These are phyloP conservation scores for Zostera marina DNA, from an alignment of 116 monocot genomes.

Conservation along the genomic window DNA sequence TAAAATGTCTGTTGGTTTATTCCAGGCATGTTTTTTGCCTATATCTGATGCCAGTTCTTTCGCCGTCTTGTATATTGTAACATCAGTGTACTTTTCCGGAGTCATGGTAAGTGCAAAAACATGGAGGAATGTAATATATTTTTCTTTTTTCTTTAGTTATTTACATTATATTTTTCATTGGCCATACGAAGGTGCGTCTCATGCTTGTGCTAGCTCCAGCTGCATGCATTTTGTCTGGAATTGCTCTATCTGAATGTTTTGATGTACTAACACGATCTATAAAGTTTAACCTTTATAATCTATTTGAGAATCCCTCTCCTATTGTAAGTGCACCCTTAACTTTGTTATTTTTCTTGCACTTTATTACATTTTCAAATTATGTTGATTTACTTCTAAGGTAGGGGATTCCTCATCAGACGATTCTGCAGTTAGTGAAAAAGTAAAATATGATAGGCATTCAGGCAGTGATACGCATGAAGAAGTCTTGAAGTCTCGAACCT, in stretches of 20 bases:
- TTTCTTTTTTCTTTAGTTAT: neutral
- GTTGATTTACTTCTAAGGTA: constrained; percentile 31
- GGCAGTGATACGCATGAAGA: constrained; percentile 40
- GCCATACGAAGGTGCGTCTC: constrained; percentile 54
- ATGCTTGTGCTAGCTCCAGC: constrained; percentile 99
- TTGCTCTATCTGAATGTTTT: constrained; percentile 87
- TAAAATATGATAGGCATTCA: constrained; percentile 20
- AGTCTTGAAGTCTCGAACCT: constrained; percentile 29
- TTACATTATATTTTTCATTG: neutral
- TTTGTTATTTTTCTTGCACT: neutral
- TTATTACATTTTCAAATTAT: constrained; percentile 5
- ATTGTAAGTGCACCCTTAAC: constrained; percentile 26
- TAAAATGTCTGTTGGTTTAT: neutral
- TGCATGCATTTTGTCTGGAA: constrained; percentile 92
- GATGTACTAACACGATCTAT: constrained; percentile 69
- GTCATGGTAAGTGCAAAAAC: constrained; percentile 66
- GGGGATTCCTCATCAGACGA: constrained; percentile 35
- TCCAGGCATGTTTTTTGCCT: constrained; percentile 86
- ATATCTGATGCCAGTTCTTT: constrained; percentile 96
- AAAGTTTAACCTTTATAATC: constrained; percentile 49
- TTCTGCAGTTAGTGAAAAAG: constrained; percentile 22
- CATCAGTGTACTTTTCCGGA: constrained; percentile 95
- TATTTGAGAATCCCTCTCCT: constrained; percentile 19
- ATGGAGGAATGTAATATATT: too few relatives aligned
- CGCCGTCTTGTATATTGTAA: constrained; percentile 75